Conservation (phyloP, 306 rosid species). For the Vicia villosa region DNA sequence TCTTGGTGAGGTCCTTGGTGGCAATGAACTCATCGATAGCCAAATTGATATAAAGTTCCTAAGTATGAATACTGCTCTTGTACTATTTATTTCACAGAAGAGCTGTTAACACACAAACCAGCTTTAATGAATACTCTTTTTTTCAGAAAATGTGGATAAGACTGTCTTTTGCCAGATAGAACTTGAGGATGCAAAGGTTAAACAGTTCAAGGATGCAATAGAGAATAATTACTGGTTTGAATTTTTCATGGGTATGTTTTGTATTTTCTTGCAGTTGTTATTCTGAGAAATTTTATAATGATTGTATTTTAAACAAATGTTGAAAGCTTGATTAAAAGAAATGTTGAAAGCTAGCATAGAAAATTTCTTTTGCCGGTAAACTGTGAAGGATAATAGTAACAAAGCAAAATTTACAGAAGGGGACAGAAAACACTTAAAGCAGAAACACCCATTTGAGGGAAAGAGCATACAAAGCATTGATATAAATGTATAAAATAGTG, state of each 20-base stretch:
- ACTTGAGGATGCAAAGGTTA: conserved; percentile 70
- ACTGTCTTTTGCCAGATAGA: conserved; percentile 62
- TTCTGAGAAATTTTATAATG: conserved; percentile 2
- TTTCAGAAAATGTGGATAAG: conserved; percentile 82
- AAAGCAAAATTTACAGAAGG: neutral
- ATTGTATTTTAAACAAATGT: conserved; percentile 30
- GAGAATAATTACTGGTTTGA: conserved; percentile 96
- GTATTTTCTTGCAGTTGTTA: conserved; percentile 22
- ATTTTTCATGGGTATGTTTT: conserved; percentile 89
- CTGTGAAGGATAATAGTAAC: conserved; percentile 8
- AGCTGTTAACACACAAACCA: neutral
- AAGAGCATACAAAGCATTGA: too few relatives aligned
- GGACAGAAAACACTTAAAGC: neutral
- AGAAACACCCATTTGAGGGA: neutral
- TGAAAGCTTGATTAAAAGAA: conserved; percentile 15
- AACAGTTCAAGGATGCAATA: conserved; percentile 93
- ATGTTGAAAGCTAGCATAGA: conserved; percentile 24
- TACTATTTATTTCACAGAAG: conserved; percentile 23
- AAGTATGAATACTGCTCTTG: conserved; percentile 49
- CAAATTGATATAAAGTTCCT: conserved; percentile 72
- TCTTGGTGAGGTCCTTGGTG: conserved; percentile 98
- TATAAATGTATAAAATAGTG: too few relatives aligned
- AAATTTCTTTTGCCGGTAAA: neutral
- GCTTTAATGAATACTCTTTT: conserved; percentile 29
- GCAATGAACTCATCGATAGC: conserved; percentile 97